Conservation (phyloP, 768 basidiomycete genomes). For the Chalciporus pseudorubinellus region DNA sequence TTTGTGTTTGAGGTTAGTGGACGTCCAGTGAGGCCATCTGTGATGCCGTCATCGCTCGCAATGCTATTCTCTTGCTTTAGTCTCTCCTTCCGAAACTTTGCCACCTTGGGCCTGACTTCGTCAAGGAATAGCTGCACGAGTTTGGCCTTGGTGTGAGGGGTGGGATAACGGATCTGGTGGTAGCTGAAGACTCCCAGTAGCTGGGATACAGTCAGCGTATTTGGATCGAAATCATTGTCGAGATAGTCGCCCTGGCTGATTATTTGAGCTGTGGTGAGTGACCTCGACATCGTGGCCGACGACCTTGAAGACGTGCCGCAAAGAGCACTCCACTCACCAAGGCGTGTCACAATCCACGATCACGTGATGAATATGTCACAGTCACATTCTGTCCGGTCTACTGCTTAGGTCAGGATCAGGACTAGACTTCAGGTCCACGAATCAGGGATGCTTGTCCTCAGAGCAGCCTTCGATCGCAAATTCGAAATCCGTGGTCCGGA, state of each 20-base stretch:
- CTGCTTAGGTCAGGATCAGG: too few relatives aligned
- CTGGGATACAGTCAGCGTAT: conserved; percentile 74
- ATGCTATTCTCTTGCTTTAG: conserved; percentile 63
- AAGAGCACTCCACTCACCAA: background rate
- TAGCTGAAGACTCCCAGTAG: conserved; percentile 73
- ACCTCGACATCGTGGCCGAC: conserved; percentile 56
- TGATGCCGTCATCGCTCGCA: conserved; percentile 81
- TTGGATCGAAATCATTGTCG: conserved; percentile 72
- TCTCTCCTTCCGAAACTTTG: conserved; percentile 61
- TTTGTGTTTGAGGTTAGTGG: conserved; percentile 50
- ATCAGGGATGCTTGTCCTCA: background rate
- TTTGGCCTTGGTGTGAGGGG: conserved; percentile 74
- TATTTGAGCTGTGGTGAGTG: conserved; percentile 71
- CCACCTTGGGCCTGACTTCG: conserved; percentile 60
- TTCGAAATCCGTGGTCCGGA: too few relatives aligned
- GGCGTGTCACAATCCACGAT: conserved; percentile 9
- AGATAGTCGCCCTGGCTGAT: conserved; percentile 77
- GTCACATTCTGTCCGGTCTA: background rate
- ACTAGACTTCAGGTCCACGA: too few relatives aligned
- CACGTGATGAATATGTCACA: conserved; percentile 20
- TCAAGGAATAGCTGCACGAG: conserved; percentile 76
- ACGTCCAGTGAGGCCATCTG: conserved; percentile 78
- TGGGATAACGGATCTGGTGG: conserved; percentile 73
- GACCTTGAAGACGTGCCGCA: conserved; percentile 12
- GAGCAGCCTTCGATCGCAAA: too few relatives aligned